phyloP scores from a whole-genome alignment of 164 flowering plant species.

The Dillenia turbinata region DNA sequence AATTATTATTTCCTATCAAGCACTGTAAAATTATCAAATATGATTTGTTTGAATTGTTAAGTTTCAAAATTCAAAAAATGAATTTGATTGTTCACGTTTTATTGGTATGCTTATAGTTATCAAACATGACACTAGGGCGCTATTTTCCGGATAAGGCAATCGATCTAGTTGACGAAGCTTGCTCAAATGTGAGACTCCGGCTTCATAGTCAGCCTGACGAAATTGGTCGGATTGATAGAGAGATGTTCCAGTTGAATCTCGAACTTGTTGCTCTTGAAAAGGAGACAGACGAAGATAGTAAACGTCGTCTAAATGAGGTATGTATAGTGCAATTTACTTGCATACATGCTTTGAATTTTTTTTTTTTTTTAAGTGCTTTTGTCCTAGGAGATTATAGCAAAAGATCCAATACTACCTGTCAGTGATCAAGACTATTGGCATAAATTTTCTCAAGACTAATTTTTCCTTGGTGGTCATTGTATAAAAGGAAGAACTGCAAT shows the following conservation, averaged over 20 bases:
- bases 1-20: neutral
- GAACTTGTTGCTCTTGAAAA: slow-evolving; percentile 86
- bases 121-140: slow-evolving; percentile 34
- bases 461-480: no score
- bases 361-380: no score
- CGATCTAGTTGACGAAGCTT: slow-evolving; percentile 89
- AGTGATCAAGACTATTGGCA: no score
- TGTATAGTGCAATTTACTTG: no score
- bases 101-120: neutral
- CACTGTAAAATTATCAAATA: neutral
- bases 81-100: neutral
- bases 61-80: neutral
- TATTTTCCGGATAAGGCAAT: slow-evolving; percentile 91
- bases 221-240: slow-evolving; percentile 77
- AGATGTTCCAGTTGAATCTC: slow-evolving; percentile 70
- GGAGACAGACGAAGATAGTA: slow-evolving; percentile 89
- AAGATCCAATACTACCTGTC: no score
- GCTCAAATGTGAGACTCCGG: slow-evolving; percentile 91
- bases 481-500: no score
- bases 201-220: slow-evolving; percentile 92
- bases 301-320: slow-evolving; percentile 47
- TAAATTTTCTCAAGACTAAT: no score
- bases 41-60: no score
- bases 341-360: no score
- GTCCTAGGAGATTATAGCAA: no score